A percentile compares a stretch with the other conserved stretches of the same genome.
These are phyloP conservation scores for Saccharomycopsis sp. DNA, from an alignment of 805 yeast species.

Conservation along the genomic window DNA sequence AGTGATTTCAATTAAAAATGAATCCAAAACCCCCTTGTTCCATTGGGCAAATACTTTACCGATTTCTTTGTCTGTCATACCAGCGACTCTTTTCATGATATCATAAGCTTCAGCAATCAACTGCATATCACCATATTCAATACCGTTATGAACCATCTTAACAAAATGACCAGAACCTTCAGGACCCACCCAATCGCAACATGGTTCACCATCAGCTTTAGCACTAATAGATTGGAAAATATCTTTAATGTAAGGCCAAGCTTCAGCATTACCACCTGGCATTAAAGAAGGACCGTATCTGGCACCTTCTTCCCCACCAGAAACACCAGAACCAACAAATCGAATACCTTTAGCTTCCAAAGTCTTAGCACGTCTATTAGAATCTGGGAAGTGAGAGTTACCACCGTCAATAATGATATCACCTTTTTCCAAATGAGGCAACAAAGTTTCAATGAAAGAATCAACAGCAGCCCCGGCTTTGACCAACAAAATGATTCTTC, in stretches of 20 bases:
- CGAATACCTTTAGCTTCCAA: slow-evolving; percentile 79
- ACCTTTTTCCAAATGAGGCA: slow-evolving; percentile 90
- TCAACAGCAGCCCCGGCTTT: slow-evolving; percentile 98
- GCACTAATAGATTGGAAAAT: slow-evolving; percentile 96
- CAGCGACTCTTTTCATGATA: slow-evolving; percentile 89
- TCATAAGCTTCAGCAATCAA: slow-evolving; percentile 97
- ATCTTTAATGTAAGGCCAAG: slow-evolving; percentile 97
- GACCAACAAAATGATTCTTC: slow-evolving; percentile 89
- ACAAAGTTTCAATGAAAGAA: slow-evolving; percentile 75
- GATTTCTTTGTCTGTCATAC: slow-evolving; percentile 83
- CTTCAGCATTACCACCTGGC: slow-evolving; percentile 99
- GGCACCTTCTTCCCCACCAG: slow-evolving; percentile 99
- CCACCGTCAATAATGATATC: slow-evolving; percentile 99
- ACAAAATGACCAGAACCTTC: slow-evolving; percentile 99
- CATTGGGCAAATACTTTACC: slow-evolving; percentile 86
- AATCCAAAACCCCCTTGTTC: slow-evolving; percentile 97
- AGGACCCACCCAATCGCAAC: slow-evolving; percentile 99
- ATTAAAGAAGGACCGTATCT: slow-evolving; percentile 97
- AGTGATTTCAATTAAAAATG: slow-evolving; percentile 94
- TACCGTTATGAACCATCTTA: slow-evolving; percentile 99
- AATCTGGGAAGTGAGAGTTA: slow-evolving; percentile 98
- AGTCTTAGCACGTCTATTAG: slow-evolving; percentile 93
- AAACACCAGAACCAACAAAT: slow-evolving; percentile 98
- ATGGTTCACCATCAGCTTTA: slow-evolving; percentile 96
- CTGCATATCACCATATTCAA: slow-evolving; percentile 99